Evolutionary conservation across 1,284 basidiomycete genomes (phyloP).

Genomic region (Trametes sp.): DNA sequence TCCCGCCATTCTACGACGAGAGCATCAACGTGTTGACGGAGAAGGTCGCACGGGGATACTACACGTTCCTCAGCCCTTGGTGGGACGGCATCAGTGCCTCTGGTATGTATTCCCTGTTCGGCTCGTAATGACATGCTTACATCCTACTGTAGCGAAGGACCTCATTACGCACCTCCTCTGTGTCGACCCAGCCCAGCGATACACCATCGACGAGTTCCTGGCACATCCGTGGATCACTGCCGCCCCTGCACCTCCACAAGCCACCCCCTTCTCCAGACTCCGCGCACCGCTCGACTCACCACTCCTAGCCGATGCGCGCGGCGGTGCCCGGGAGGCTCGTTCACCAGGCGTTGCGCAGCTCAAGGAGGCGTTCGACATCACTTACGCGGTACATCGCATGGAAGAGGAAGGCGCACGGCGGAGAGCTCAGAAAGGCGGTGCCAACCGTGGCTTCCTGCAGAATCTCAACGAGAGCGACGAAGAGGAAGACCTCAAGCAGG

Average conservation of each 20-base stretch:
- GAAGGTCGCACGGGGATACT: constrained; percentile 97
- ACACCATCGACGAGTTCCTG: constrained; percentile 98
- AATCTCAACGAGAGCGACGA: constrained; percentile 96
- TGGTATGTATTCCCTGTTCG: constrained; percentile 52
- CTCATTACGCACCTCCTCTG: constrained; percentile 95
- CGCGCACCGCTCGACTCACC: constrained; percentile 87
- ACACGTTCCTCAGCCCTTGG: constrained; percentile 99
- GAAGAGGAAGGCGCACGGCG: constrained; percentile 95
- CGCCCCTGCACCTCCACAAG: constrained; percentile 64
- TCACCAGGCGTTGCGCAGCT: constrained; percentile 92
- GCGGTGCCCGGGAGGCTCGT: constrained; percentile 84
- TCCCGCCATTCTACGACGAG: constrained; percentile 99
- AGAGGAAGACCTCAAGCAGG: constrained; percentile 56
- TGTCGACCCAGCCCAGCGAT: constrained; percentile 94
- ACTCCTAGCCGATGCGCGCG: constrained; percentile 81
- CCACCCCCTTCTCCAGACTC: constrained; percentile 56
- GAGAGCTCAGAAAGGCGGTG: constrained; percentile 82
- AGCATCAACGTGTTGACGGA: constrained; percentile 98
- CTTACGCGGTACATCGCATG: constrained; percentile 99
- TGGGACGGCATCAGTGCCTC: constrained; percentile 95
- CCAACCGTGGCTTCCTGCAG: constrained; percentile 81
- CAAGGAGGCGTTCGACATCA: constrained; percentile 99
- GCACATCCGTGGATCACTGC: constrained; percentile 95
- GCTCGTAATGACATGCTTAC: constrained; percentile 27
- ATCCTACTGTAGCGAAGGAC: constrained; percentile 80